phyloP scores from a whole-genome alignment of 2,329 filamentous ascomycete genomes.

The Xylariaceae sp. region DNA sequence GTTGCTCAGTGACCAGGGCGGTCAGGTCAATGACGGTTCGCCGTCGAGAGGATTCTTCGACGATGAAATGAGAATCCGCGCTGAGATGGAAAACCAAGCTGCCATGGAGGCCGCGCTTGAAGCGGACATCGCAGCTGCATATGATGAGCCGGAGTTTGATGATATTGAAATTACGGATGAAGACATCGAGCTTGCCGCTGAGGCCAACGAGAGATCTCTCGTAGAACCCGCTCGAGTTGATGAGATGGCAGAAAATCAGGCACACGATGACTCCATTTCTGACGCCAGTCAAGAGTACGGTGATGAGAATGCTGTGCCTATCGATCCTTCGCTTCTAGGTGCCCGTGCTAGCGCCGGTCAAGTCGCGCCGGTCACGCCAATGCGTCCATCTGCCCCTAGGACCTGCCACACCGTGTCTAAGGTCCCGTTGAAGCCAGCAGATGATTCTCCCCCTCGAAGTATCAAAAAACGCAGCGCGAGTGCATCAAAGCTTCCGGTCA shows the following conservation, averaged over 20 bases:
- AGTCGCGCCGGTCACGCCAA: conserved; percentile 57
- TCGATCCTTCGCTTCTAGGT: conserved; percentile 51
- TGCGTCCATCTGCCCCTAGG: conserved; percentile 50
- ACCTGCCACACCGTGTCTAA: conserved; percentile 76
- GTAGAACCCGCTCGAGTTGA: conserved; percentile 49
- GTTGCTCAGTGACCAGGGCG: conserved; percentile 30
- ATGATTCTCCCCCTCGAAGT: conserved; percentile 55
- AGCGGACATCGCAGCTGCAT: conserved; percentile 42
- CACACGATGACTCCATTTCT: conserved; percentile 55
- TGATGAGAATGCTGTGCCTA: conserved; percentile 65
- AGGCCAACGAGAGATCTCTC: conserved; percentile 63
- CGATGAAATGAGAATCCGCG: conserved; percentile 58
- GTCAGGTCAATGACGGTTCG: conserved; percentile 36
- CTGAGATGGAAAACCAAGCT: conserved; percentile 35
- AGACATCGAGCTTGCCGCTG: conserved; percentile 59
- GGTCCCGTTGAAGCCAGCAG: conserved; percentile 72
- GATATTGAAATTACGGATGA: conserved; percentile 55
- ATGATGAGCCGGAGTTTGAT: conserved; percentile 44
- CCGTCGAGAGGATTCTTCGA: conserved; percentile 60
- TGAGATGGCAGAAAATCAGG: conserved; percentile 36
- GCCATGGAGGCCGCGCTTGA: conserved; percentile 42
- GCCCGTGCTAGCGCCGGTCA: conserved; percentile 17
- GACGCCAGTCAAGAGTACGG: conserved; percentile 68
- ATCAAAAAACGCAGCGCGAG: conserved; percentile 55
- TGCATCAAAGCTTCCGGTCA: conserved; percentile 49